Percentiles rank a stretch among this genome's conserved stretches.
Evolutionary conservation across 1,284 basidiomycete species (phyloP).

Genomic region (Trametes pubescens): DNA sequence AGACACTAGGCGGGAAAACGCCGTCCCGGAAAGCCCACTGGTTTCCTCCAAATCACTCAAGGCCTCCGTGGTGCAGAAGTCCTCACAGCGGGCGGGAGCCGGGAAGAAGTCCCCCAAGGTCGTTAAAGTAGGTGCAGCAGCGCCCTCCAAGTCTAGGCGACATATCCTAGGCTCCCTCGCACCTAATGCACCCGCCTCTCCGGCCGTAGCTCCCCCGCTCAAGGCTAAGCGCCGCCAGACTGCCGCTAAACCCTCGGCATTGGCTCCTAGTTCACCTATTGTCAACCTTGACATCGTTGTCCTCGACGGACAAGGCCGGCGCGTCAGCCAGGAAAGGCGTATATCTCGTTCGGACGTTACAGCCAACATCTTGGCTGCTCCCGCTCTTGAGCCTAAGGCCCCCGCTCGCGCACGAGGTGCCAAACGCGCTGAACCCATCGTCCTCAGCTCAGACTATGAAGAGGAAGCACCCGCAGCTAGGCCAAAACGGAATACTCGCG

Average conservation of each 20-base stretch:
- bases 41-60: constrained; percentile 21
- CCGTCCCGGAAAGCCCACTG: constrained; percentile 8
- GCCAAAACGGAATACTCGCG: constrained; percentile 25
- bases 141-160: constrained; percentile 45
- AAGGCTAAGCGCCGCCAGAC: constrained; percentile 41
- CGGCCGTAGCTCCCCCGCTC: constrained; percentile 40
- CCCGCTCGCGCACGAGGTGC: neutral
- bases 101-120: constrained; percentile 34
- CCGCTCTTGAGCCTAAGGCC: constrained; percentile 13
- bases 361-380: constrained; percentile 34
- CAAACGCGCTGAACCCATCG: constrained; percentile 9
- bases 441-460: constrained; percentile 36
- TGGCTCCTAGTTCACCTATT: constrained; percentile 50
- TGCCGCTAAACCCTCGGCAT: constrained; percentile 42
- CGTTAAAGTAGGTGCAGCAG: constrained; percentile 26
- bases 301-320: constrained; percentile 64
- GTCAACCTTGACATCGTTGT: constrained; percentile 73
- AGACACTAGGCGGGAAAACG: constrained; percentile 18
- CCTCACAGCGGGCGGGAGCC: constrained; percentile 21
- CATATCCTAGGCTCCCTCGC: constrained; percentile 52
- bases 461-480: constrained; percentile 33
- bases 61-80: constrained; percentile 20
- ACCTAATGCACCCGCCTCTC: constrained; percentile 53
- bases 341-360: constrained; percentile 43
- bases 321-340: constrained; percentile 59